A percentile compares a stretch with the other conserved stretches of the same genome.
Evolutionary conservation across 2,329 filamentous ascomycete species (phyloP).

Genomic region (Colletotrichum orchidophilum): DNA sequence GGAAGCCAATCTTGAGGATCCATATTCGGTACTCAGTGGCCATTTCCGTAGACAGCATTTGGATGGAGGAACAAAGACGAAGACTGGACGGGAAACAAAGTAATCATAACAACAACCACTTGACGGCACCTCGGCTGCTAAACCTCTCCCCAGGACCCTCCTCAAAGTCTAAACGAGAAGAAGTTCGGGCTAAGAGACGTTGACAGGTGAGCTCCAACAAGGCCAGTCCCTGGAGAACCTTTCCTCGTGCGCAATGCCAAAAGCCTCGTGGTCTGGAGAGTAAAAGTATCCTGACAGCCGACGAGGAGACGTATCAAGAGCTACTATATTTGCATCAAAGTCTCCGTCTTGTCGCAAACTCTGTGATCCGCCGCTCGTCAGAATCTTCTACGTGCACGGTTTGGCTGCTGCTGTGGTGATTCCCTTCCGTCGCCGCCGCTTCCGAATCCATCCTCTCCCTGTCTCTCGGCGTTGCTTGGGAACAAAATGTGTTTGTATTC

Average conservation of each 20-base stretch:
- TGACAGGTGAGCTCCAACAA: conserved; percentile 5
- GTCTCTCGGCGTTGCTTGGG: neutral
- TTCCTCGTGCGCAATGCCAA: neutral
- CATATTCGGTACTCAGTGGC: too few relatives aligned
- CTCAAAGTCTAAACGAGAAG: neutral
- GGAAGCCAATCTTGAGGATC: neutral
- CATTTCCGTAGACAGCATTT: too few relatives aligned
- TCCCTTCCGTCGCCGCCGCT: neutral
- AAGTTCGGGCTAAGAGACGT: neutral
- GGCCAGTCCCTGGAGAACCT: neutral
- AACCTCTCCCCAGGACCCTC: neutral
- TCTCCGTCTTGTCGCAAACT: neutral
- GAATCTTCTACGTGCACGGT: neutral
- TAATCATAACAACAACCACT: neutral
- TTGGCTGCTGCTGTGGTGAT: neutral
- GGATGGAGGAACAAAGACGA: neutral
- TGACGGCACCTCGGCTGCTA: neutral
- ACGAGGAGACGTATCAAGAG: neutral
- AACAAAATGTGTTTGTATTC: too few relatives aligned
- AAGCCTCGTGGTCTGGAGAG: neutral
- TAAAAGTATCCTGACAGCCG: too few relatives aligned
- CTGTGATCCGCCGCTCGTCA: neutral
- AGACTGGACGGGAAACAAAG: neutral
- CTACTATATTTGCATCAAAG: neutral
- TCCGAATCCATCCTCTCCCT: neutral